These are phyloP conservation scores for Cephalotrichum gorgonifer DNA, from an alignment of 2,329 filamentous ascomycete species.

Conservation along the genomic window DNA sequence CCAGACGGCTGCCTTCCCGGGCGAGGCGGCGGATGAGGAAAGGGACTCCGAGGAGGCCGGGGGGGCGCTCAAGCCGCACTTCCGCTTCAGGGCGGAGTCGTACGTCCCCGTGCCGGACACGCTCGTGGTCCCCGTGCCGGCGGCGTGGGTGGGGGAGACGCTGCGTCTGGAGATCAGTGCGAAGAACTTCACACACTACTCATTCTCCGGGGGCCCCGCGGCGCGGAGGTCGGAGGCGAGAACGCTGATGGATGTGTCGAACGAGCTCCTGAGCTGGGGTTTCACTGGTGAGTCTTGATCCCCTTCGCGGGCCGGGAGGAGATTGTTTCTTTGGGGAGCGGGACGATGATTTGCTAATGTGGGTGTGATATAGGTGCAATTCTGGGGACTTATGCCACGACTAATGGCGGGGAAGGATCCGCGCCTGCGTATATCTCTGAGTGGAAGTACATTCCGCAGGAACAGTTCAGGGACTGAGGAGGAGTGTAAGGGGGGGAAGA, in stretches of 20 bases:
- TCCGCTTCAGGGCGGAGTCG: slow-evolving; percentile 33
- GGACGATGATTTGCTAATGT: neutral
- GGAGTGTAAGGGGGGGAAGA: neutral
- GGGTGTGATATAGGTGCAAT: slow-evolving; percentile 32
- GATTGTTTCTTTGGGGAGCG: neutral
- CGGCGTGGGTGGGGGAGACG: slow-evolving; percentile 20
- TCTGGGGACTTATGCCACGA: slow-evolving; percentile 41
- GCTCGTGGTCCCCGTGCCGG: slow-evolving; percentile 25
- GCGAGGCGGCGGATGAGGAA: neutral
- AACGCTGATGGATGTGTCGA: slow-evolving; percentile 20
- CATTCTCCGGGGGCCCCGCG: slow-evolving; percentile 24
- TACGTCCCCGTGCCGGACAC: slow-evolving; percentile 25
- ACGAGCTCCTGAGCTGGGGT: slow-evolving; percentile 26
- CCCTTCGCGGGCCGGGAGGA: neutral
- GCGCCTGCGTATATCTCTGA: slow-evolving; percentile 34
- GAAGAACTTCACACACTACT: slow-evolving; percentile 33
- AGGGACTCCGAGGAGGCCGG: slow-evolving; percentile 1
- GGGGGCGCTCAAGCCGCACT: slow-evolving; percentile 22
- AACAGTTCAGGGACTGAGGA: slow-evolving; percentile 20
- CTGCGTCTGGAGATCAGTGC: slow-evolving; percentile 31
- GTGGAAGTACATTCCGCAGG: slow-evolving; percentile 33
- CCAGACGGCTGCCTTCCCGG: slow-evolving; percentile 9
- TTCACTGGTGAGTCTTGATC: slow-evolving; percentile 21
- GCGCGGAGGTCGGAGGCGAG: slow-evolving; percentile 17
- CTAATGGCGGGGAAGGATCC: slow-evolving; percentile 32